Evolutionary conservation across 2,329 filamentous ascomycete species (phyloP).

Genomic region (Apiospora sp.): DNA sequence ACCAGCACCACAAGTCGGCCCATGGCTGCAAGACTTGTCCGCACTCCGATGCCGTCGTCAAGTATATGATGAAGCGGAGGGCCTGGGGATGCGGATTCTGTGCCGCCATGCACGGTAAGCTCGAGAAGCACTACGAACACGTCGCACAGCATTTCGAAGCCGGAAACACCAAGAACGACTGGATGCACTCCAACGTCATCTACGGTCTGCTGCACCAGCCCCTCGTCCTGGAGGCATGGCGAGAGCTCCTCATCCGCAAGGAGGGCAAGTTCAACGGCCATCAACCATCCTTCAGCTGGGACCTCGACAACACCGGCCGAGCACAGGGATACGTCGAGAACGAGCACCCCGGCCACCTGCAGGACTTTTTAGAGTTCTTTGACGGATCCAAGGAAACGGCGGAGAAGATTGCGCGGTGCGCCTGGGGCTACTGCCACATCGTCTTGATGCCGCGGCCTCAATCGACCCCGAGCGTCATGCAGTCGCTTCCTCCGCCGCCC

Average conservation of each 20-base stretch:
- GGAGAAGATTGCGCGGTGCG: conserved; percentile 63
- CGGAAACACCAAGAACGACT: conserved; percentile 68
- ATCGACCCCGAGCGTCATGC: conserved; percentile 25
- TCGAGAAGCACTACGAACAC: conserved; percentile 73
- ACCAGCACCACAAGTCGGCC: conserved; percentile 72
- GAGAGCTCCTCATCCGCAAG: conserved; percentile 58
- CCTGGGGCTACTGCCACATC: conserved; percentile 51
- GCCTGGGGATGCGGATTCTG: conserved; percentile 77
- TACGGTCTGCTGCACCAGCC: conserved; percentile 73
- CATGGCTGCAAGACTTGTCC: conserved; percentile 72
- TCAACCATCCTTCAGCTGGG: conserved; percentile 68
- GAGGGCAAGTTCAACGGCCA: conserved; percentile 54
- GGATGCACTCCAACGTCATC: conserved; percentile 74
- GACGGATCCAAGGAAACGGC: conserved; percentile 65
- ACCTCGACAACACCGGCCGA: conserved; percentile 62
- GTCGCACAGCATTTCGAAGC: conserved; percentile 73
- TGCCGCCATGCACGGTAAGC: conserved; percentile 66
- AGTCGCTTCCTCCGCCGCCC: conserved; percentile 23
- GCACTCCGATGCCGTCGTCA: conserved; percentile 69
- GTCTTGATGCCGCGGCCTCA: conserved; percentile 40
- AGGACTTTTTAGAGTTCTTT: conserved; percentile 72
- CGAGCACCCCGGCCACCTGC: conserved; percentile 68
- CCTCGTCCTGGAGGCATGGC: conserved; percentile 68
- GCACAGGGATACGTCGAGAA: conserved; percentile 67
- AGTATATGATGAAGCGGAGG: conserved; percentile 68